Evolutionary conservation across 805 yeast genomes (phyloP), one percentile per base, ranked within the genome.

Genomic region (Geotrichum ghanense): DNA sequence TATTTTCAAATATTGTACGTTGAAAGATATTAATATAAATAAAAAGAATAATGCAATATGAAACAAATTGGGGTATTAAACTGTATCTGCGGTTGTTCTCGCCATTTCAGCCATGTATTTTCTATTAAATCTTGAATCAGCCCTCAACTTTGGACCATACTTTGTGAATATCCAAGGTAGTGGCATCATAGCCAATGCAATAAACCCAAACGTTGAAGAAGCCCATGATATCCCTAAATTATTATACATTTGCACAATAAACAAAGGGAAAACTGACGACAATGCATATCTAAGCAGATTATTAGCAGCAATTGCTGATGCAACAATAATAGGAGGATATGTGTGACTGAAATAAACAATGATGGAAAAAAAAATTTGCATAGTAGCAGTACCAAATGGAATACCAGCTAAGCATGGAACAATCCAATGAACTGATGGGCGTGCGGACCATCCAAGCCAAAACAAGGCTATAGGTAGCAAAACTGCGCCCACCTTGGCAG

Each of bases 241-340:
- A 17, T 72, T 61, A 67, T 82, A 81, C 94, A 87, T 84, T 65
- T 87, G 95, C 19, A 78, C 75, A 1, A 88, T 83, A 66, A 88
- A 87, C 49, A 88, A 69, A 47, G 95, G 95, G 71, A 88, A 81
- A 17, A 79, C 84, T 3, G 86, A 78, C 7, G 94, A 85, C 50
- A 83, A 61, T 26, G 81, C 54, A 59, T 85, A 87, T 65, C 96
- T 76, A 48, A 81, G 63, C 57, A 88, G 69, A 61, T 84, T 85
- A 65, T 87, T 88, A 12, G 95, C 95, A 31, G 95, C 95, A 50
- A 86, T 63, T 2, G 94, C 90, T 14, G 90, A 80, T 0, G 95
- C 95, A 20, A 86, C 81, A 35, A 25, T 25, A 25, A 74, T 72
- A 25, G 78, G 64, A 42, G 63, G 62, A 54, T 69, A 60, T 5